Base-by-base conservation (phyloP, 805 yeast species). In the Lipomyces yamadae region DNA sequence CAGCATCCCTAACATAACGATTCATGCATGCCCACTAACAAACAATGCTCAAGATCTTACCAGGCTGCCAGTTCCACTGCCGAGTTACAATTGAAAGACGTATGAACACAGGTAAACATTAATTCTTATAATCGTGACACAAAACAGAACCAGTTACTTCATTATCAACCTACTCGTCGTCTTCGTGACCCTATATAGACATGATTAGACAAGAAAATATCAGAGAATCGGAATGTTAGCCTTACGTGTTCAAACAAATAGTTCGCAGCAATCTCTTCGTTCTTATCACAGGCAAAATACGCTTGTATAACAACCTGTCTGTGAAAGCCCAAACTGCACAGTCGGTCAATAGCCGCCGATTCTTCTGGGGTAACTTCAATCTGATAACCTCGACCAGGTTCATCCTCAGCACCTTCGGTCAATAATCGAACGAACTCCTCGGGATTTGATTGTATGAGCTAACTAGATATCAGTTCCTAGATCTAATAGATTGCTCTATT, bases 231-330 rank as follows among this genome's bases (percentile, higher is more conserved):
- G 15, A 10, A 30, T 4, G 13, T 6, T 24, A 34, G 10, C 57
- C 70, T 24, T 48, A 66, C 82, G 64, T 81, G 80, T 73, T 81
- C 83, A 62, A 95, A 90, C 73, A 95, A 82, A 75, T 92, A 86
- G 80, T 95, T 95, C 30, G 98, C 99, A 55, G 99, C 92, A 74
- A 91, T 85, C 81, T 94, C 97, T 81, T 95, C 99, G 79, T 95
- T 92, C 81, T 92, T 94, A 75, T 95, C 99, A 79, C 99, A 95
- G 54, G 98, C 98, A 84, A 95, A 88, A 81, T 91, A 95, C 37
- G 96, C 97, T 81, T 93, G 97, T 68, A 92, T 86, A 56, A 91
- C 99, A 65, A 89, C 81, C 72, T 88, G 84, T 72, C 97, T 85
- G 72, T 92, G 97, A 74, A 95, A 95, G 0, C 99, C 99, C 71